Evolutionary conservation across 2,329 filamentous ascomycete species (phyloP), one percentile per base, ranked within the genome.

Genomic region (Stemphylium vesicarium): DNA sequence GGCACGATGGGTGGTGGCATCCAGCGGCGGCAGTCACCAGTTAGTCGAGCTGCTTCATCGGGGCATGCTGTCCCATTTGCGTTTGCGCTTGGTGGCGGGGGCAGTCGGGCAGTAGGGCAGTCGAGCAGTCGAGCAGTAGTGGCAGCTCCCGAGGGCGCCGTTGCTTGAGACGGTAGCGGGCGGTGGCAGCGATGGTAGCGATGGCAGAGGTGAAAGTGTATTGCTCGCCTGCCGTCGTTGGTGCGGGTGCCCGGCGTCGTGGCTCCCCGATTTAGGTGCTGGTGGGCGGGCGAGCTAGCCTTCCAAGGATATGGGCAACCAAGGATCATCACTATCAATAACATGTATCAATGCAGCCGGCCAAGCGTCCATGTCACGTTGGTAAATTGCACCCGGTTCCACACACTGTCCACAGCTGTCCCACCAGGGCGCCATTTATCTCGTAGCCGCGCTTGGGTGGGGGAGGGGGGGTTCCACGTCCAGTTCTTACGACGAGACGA

Each of bases 1-100:
- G 39, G 48, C 48, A 44, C 32, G 48, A 35, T 37, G 37, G 44
- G 16, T 32, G 53, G 39, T 20, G 29, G 37, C 51, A 49, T 43
- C 38, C 40, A 43, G 40, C 47, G 51, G 59, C 56, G 54, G 58
- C 56, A 63, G 57, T 59, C 60, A 66, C 57, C 61, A 36, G 53
- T 49, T 49, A 59, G 51, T 57, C 24, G 20, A 29, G 38, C 20
- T 47, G 40, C n/a, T 56, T 60, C 60, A 58, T 33, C 36, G 33
- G 33, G 37, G 37, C 38, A 40, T 40, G 20, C 22, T 46, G 43
- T 26, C 37, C 32, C 42, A 51, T 44, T 42, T 55, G 55, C 43
- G 43, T 51, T 51, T 43, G 59, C 52, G 61, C 40, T 56, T 36
- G 48, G 24, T 46, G 44, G 42, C 32, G 56, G 56, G 42, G 20